These are phyloP conservation scores for Cryphonectria nitschkei DNA, from an alignment of 2,329 filamentous ascomycete genomes.

Conservation along the genomic window DNA sequence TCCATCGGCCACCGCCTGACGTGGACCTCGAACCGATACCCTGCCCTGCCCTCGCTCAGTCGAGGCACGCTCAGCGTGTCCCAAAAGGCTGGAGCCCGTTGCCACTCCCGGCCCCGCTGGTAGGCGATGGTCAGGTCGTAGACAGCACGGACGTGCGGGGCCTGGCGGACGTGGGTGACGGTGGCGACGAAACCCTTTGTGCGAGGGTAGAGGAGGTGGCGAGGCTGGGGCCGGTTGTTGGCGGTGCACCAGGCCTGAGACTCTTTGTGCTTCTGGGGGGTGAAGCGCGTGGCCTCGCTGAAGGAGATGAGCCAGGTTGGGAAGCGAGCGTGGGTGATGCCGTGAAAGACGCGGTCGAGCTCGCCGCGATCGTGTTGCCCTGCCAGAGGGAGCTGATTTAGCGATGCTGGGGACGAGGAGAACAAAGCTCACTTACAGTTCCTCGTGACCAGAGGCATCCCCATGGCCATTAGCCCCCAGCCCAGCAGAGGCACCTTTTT, in stretches of 20 bases:
- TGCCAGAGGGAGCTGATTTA: not conserved
- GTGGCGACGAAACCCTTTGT: slow-evolving; percentile 65
- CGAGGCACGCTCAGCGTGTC: slow-evolving; percentile 50
- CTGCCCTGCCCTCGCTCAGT: slow-evolving; percentile 42
- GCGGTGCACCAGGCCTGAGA: slow-evolving; percentile 56
- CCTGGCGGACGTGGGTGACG: slow-evolving; percentile 56
- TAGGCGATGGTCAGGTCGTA: slow-evolving; percentile 62
- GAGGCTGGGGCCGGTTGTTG: slow-evolving; percentile 53
- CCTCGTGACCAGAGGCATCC: slow-evolving; percentile 65
- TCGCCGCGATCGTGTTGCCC: slow-evolving; percentile 51
- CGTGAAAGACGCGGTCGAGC: slow-evolving; percentile 59
- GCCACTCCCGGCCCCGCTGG: slow-evolving; percentile 47
- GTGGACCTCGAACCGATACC: slow-evolving; percentile 55
- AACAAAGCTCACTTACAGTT: slow-evolving; percentile 45
- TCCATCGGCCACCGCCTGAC: slow-evolving; percentile 52
- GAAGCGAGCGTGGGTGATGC: slow-evolving; percentile 55
- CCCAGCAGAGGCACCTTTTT: slow-evolving; percentile 63
- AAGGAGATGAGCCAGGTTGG: slow-evolving; percentile 68
- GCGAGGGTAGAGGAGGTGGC: slow-evolving; percentile 62
- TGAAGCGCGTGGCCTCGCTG: slow-evolving; percentile 66
- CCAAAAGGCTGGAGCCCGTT: slow-evolving; percentile 56
- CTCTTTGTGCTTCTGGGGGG: slow-evolving; percentile 54
- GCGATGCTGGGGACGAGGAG: not conserved
- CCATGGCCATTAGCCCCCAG: slow-evolving; percentile 68
- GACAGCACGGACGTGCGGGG: slow-evolving; percentile 56